Base-by-base conservation (phyloP, 1,139 yeast genomes). In the Blastobotrys aristatus region DNA sequence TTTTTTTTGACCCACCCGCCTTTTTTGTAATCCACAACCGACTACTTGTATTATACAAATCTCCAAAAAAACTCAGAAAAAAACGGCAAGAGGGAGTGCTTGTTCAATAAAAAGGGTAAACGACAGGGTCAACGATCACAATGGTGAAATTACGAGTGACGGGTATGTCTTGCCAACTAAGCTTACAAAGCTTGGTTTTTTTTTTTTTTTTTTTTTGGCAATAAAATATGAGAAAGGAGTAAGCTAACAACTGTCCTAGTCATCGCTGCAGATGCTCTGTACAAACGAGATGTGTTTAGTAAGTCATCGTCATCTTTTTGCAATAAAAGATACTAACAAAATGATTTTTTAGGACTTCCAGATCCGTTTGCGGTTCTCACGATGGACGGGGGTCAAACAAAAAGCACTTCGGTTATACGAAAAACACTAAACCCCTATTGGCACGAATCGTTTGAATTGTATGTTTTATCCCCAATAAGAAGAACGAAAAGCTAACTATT, bases 341-440 rank as follows among this genome's bases (percentile, higher is more conserved):
- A 24, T 10, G 27, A 24, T 24, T 24, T 24, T 26, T 7, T 39
- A 55, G 63, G 71, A 27, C 64, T 70, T 56, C 98, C 99, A 1
- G 98, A 92, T 66, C 98, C 99, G 6, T 92, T 92, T 71, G 97
- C 97, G 1, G 98, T 94, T 35, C 74, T 92, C 56, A 92, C 97
- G 5, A 94, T 94, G 16, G 98, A 92, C 65, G 98, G 98, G 4
- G 83, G 88, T 16, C 98, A 92, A 66, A 92, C 98, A 2, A 88
- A 87, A 63, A 86, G 97, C 18, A 92, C 98, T 2, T 81, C 89
- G 45, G 94, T 96, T 30, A 95, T 95, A 35, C 87, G 88, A 63
- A 89, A 88, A 69, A 92, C 98, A 2, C 73, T 92, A 59, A 89
- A 92, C 61, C 99, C 99, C 16, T 92, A 90, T 66, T 92, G 99